Base-by-base conservation (phyloP, 2,329 filamentous ascomycete species). In the Colletotrichum lentis region DNA sequence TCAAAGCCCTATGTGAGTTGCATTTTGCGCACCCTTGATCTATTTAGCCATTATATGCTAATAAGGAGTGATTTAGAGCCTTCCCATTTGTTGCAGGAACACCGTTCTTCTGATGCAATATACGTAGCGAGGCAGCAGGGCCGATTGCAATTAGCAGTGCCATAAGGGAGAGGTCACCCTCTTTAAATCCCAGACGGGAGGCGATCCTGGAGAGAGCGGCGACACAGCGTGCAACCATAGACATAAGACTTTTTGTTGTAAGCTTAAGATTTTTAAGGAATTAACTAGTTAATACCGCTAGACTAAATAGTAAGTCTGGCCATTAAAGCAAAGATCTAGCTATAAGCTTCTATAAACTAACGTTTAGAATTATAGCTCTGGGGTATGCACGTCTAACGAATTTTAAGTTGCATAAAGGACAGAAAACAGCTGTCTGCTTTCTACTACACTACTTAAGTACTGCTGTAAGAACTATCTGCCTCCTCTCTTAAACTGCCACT, bases 141-240 rank as follows among this genome's bases (percentile, higher is more conserved):
- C 65, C 10, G 69, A 44, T 39, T 77, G 75, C 71, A 77, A 77
- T 50, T 74, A 76, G 27, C 74, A 74, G 49, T 79, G 77, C 53
- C 74, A 79, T 49, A 72, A 73, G 39, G 74, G 72, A 53, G 76
- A 80, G 69, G 76, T 78, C 52, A 65, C 73, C 22, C 60, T 78
- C 35, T 53, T 31, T 27, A 67, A 75, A 43, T 71, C 70, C 12
- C 74, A 73, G 68, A 69, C 18, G 75, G 73, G 60, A 1, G 74
- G 75, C 44, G 70, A 73, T 62, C 50, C 50, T 5, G 50, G 22
- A 18, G 50, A 53, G 24, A 31, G 22, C 50, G 50, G 27, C 11
- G 73, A 73, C 11, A 49, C 72, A 12, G 44, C 72, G 24, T 77
- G 76, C 69, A 67, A 69, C 37, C 73, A 76, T 27, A 76, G 77